Percentiles rank a stretch among this genome's conserved stretches.
These are phyloP conservation scores for Cylindrotheca closterium DNA, from an alignment of 108 stramenopile species.

Conservation along the genomic window DNA sequence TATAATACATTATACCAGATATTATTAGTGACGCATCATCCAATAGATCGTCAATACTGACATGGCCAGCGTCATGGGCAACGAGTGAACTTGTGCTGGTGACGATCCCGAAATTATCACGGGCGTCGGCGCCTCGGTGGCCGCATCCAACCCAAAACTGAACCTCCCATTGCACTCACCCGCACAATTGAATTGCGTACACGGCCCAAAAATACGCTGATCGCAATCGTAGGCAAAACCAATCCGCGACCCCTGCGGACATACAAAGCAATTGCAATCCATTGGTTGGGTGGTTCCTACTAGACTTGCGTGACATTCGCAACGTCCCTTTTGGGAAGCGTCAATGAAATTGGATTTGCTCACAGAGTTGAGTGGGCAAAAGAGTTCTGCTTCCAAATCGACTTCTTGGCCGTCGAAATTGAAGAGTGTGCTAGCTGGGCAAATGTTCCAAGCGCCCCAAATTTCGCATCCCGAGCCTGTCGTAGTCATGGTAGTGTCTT, in stretches of 20 bases:
- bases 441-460: neutral
- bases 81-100: neutral
- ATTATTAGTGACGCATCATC: neutral
- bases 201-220: conserved; percentile 8
- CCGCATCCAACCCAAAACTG: neutral
- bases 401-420: neutral
- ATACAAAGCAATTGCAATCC: conserved; percentile 21
- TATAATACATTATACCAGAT: no score
- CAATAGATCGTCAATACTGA: neutral
- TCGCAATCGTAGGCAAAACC: conserved; percentile 17
- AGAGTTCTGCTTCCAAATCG: conserved; percentile 5
- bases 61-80: neutral
- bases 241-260: conserved; percentile 3
- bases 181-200: conserved; percentile 13
- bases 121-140: neutral
- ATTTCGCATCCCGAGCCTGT: neutral
- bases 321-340: conserved; percentile 17
- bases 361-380: conserved; percentile 16
- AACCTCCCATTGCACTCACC: conserved; percentile 11
- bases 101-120: neutral
- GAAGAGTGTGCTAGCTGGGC: neutral
- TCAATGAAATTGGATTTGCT: conserved; percentile 14
- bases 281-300: conserved; percentile 1
- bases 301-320: conserved; percentile 9
- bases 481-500: no score